Conservation (phyloP, 768 basidiomycete genomes). For the Leccinum fibrillosum region DNA sequence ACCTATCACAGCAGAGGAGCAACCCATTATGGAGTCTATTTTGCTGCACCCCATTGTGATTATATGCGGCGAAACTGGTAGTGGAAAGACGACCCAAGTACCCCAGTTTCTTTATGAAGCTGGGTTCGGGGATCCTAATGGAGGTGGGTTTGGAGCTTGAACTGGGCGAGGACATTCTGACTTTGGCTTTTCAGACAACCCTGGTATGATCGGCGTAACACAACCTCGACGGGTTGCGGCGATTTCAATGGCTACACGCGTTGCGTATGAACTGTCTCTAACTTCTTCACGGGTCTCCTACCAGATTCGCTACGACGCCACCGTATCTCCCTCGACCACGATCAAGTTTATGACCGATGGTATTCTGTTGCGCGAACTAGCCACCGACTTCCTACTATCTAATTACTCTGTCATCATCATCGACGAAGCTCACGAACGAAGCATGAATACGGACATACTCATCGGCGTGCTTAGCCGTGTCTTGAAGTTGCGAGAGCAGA, state of each 20-base stretch:
- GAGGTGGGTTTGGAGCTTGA: constrained; percentile 50
- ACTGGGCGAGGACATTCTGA: constrained; percentile 1
- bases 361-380: constrained; percentile 89
- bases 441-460: constrained; percentile 96
- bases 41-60: constrained; percentile 77
- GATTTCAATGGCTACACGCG: constrained; percentile 91
- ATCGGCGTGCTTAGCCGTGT: constrained; percentile 97
- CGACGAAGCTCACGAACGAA: constrained; percentile 97
- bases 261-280: constrained; percentile 89
- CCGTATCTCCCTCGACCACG: constrained; percentile 81
- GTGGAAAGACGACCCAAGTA: constrained; percentile 97
- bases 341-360: constrained; percentile 99
- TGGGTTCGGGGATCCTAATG: constrained; percentile 81
- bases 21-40: constrained; percentile 90
- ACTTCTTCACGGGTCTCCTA: constrained; percentile 83
- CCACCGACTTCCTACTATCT: constrained; percentile 87
- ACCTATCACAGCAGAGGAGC: constrained; percentile 92
- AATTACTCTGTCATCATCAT: constrained; percentile 95
- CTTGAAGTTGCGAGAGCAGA: constrained; percentile 79
- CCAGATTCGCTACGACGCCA: constrained; percentile 97
- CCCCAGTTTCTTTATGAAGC: constrained; percentile 98
- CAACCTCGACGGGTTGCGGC: constrained; percentile 98
- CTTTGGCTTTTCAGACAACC: constrained; percentile 64
- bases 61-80: constrained; percentile 88
- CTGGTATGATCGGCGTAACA: constrained; percentile 97